phyloP scores from a whole-genome alignment of 2,329 filamentous ascomycete species.

The Plectosphaerella sp. region DNA sequence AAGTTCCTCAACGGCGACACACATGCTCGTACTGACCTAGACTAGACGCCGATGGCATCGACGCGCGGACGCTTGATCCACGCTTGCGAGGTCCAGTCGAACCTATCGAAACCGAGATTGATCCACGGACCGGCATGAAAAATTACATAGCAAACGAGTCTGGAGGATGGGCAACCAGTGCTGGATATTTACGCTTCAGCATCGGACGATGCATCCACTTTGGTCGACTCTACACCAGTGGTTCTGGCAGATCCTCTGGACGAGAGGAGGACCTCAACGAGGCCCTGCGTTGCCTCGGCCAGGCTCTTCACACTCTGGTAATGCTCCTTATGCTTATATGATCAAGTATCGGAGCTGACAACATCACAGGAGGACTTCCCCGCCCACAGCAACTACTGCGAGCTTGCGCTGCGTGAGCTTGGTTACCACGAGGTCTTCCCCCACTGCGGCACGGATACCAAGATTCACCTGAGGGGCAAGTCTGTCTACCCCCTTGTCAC shows the following conservation, averaged over 20 bases:
- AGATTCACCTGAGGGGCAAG: slow-evolving; percentile 63
- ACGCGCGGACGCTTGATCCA: slow-evolving; percentile 77
- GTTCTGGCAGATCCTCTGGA: slow-evolving; percentile 53
- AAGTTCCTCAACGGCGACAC: not conserved
- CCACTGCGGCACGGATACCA: slow-evolving; percentile 63
- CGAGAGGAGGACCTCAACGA: slow-evolving; percentile 77
- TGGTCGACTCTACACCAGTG: slow-evolving; percentile 69
- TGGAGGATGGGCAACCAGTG: slow-evolving; percentile 83
- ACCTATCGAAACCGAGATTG: slow-evolving; percentile 67
- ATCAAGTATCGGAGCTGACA: not conserved
- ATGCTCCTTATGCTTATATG: slow-evolving; percentile 5
- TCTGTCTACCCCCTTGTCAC: slow-evolving; percentile 72
- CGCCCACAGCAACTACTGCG: slow-evolving; percentile 80
- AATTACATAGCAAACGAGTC: slow-evolving; percentile 95
- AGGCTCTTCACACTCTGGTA: slow-evolving; percentile 66
- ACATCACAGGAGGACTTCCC: slow-evolving; percentile 53
- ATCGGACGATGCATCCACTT: slow-evolving; percentile 72
- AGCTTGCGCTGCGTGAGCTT: slow-evolving; percentile 70
- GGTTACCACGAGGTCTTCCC: slow-evolving; percentile 66
- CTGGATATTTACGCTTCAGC: slow-evolving; percentile 77
- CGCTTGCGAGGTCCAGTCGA: slow-evolving; percentile 78
- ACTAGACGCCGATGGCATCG: slow-evolving; percentile 68
- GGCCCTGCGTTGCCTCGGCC: slow-evolving; percentile 70
- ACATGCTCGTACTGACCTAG: no score
- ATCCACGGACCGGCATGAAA: slow-evolving; percentile 86